phyloP scores from a whole-genome alignment of 108 stramenopile genomes.

The Cyclotella baltica region DNA sequence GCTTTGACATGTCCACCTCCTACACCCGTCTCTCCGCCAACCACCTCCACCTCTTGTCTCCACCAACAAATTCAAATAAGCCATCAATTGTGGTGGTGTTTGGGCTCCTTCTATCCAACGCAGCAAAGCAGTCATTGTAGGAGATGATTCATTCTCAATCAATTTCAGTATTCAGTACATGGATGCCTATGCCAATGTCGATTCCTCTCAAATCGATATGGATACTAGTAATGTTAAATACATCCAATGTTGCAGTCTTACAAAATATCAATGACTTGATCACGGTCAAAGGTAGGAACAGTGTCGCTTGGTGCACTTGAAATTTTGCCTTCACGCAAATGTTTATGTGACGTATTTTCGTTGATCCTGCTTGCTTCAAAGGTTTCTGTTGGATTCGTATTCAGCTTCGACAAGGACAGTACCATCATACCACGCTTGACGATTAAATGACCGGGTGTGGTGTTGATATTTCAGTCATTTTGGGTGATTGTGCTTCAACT shows the following conservation, averaged over 20 bases:
- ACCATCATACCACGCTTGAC: no score
- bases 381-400: not conserved
- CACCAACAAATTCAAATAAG: no score
- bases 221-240: not conserved
- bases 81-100: no score
- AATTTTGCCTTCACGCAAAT: not conserved
- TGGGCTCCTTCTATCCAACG: no score
- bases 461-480: not conserved
- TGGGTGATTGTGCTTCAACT: not conserved
- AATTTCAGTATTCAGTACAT: not conserved
- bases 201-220: not conserved
- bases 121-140: no score
- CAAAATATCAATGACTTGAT: not conserved
- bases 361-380: not conserved
- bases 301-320: not conserved
- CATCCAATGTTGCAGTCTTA: not conserved
- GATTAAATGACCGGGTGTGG: not conserved
- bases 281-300: not conserved
- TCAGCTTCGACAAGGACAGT: not conserved
- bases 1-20: no score
- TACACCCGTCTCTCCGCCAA: no score
- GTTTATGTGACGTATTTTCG: not conserved
- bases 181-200: not conserved
- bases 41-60: no score
- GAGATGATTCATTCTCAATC: not conserved